Evolutionary conservation across 306 rosid species (phyloP), one percentile per base, ranked within the genome.

Genomic region (Castanea mollissima): DNA sequence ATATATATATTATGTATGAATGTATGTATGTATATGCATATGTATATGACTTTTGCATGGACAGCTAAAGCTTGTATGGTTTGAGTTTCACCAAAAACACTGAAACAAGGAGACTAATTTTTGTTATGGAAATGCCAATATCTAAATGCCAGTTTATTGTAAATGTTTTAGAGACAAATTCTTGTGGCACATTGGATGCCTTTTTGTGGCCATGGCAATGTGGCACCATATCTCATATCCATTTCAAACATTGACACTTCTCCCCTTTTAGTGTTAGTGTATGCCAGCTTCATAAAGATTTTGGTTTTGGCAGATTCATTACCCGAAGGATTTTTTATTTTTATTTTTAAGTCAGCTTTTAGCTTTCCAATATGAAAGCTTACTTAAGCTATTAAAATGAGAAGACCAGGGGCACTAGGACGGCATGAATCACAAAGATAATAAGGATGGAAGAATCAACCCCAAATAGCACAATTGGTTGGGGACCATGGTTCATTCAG

Each of bases 171-270:
- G 64, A 10, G 29, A 21, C 25, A 23, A 58, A 58, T 10, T 25
- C 16, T 13, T 3, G 16, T 58, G 6, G 64, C 64, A 58, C 29
- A 58, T 3, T 21, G 10, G 13, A 19, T 23, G n/a, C 19, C 52
- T 51, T 29, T 74, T 35, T 57, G 20, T 34, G 63, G 31, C 31
- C 78, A 64, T 71, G 63, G 49, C 74, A 54, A 54, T 15, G 72
- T 38, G 46, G 46, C 46, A 38, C 11, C 0, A 68, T 44, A 6
- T 38, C 31, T 27, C 46, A 51, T 23, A 49, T 60, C 32, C 32
- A 32, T 27, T 19, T 63, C 46, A 27, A 49, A 19, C 54, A 49
- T 3, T 49, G 16, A 1, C 23, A 55, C 2, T 38, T 55, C 76
- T 44, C 0, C 52, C 73, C 38, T 44, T 71, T 12, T 57, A 35